phyloP scores from a whole-genome alignment of 257 asterid species.

The Nicotiana noctiflora region DNA sequence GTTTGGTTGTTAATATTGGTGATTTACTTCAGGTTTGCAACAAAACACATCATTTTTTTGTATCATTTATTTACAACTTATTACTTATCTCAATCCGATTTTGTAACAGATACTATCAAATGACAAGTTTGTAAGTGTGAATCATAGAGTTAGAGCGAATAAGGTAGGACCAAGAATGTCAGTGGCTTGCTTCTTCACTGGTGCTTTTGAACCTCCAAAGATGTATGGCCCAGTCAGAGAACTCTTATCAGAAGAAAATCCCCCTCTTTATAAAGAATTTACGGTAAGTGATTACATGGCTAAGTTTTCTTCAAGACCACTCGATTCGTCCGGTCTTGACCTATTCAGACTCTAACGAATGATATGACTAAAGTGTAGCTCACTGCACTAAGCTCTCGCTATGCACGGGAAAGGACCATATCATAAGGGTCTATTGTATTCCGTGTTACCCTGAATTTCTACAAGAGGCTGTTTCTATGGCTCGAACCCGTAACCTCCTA shows the following conservation, averaged over 20 bases:
- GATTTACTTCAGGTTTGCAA: constrained; percentile 60
- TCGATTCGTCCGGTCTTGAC: constrained; percentile 48
- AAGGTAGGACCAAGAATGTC: constrained; percentile 55
- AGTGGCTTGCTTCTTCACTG: constrained; percentile 49
- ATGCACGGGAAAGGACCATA: too few species aligned
- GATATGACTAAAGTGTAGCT: too few species aligned
- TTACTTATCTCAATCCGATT: background rate
- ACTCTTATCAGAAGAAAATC: constrained; percentile 32
- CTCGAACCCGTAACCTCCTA: too few species aligned
- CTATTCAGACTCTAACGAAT: constrained; percentile 29
- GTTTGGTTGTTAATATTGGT: constrained; percentile 53
- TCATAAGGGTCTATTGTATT: too few species aligned
- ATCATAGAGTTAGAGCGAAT: constrained; percentile 58
- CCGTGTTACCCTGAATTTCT: too few species aligned
- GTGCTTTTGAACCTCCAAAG: constrained; percentile 23
- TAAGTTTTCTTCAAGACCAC: constrained; percentile 30
- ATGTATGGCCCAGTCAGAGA: constrained; percentile 48
- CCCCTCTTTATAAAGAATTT: constrained; percentile 36
- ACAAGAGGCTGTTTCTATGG: too few species aligned
- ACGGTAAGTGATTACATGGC: constrained; percentile 29
- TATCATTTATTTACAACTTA: background rate
- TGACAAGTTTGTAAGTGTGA: constrained; percentile 52
- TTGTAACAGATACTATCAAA: constrained; percentile 43
- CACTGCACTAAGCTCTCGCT: too few species aligned
- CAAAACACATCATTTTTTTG: background rate